These are phyloP conservation scores for Dryas alaskensis DNA, from an alignment of 306 rosid species.

Conservation along the genomic window DNA sequence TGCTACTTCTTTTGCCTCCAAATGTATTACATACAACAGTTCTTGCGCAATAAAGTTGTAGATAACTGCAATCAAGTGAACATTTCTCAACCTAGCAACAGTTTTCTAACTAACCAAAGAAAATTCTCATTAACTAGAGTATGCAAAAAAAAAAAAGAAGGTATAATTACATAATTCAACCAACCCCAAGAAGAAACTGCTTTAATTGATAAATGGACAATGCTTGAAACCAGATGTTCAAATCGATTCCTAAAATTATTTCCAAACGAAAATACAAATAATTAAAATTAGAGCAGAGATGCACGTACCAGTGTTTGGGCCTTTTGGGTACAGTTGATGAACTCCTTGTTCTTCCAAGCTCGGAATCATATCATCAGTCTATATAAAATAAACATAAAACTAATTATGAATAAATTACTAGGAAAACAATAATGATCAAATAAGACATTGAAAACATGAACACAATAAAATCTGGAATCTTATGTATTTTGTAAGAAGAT, in stretches of 20 bases:
- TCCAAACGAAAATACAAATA: constrained; percentile 14
- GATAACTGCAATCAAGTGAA: background rate
- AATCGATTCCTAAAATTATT: constrained; percentile 7
- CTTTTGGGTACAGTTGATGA: constrained; percentile 79
- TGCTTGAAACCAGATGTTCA: background rate
- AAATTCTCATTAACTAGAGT: background rate
- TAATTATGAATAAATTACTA: background rate
- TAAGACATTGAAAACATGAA: background rate
- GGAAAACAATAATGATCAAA: background rate
- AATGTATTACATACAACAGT: background rate
- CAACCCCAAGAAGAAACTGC: background rate
- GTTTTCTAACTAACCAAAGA: background rate
- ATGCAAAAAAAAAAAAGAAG: background rate
- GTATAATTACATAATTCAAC: background rate
- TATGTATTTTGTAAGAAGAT: too few relatives aligned
- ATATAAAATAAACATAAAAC: constrained; percentile 2
- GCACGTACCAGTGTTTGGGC: constrained; percentile 68
- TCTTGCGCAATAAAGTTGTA: background rate
- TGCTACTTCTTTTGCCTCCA: background rate
- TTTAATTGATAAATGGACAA: background rate
- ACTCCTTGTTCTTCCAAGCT: constrained; percentile 93
- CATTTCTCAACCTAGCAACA: background rate
- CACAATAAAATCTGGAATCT: background rate
- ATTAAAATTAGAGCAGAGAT: constrained; percentile 10
- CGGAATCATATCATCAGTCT: constrained; percentile 79